Base-by-base conservation (phyloP, 1,139 yeast species). In the Magnusiomyces suaveolens region DNA sequence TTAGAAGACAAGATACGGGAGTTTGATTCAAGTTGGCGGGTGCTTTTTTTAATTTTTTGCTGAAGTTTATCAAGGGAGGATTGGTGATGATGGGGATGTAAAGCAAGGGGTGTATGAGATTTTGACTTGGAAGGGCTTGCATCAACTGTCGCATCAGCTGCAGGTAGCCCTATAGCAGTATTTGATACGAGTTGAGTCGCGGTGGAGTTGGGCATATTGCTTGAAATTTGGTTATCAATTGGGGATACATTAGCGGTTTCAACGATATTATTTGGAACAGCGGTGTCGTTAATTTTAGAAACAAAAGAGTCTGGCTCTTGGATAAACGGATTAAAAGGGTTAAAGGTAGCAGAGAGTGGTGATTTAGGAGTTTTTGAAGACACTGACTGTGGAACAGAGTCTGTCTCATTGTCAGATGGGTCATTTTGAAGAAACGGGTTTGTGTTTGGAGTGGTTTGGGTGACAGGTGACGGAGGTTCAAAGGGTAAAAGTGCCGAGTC, bases 271-370 rank as follows among this genome's bases (percentile, higher is more conserved):
- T 8, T 14, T 8, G 12, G 8, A 8, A 14, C 12, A 32, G 36
- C 36, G n/a, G n/a, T n/a, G n/a, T n/a, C n/a, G 14, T 32, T 14
- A 8, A 8, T 8, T 8, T 8, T 8, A 8, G 36, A 32, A 32
- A 14, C 36, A 32, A 8, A 8, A 14, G 36, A 32, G 14, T 8
- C 12, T 8, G 14, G 36, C 12, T 8, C 36, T 8, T 8, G 12
- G 14, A 26, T 33, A 24, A 38, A 25, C 24, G 38, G 38, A 36
- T 41, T 39, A 36, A 39, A 46, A n/a, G 51, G 51, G 36, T 38
- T 39, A 18, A 25, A 29, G 33, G 41, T 39, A 3, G 51, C 24
- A 1, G 52, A 49, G 12, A 41, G 26, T 3, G 52, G 43, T 3
- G n/a, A 39, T 46, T 46, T 46, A 18, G 38, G 10, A n/a, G 18